A percentile compares a stretch with the other conserved stretches of the same genome.
Evolutionary conservation across 2,329 filamentous ascomycete species (phyloP).

Genomic region (Phaeophleospora eucalypticola): DNA sequence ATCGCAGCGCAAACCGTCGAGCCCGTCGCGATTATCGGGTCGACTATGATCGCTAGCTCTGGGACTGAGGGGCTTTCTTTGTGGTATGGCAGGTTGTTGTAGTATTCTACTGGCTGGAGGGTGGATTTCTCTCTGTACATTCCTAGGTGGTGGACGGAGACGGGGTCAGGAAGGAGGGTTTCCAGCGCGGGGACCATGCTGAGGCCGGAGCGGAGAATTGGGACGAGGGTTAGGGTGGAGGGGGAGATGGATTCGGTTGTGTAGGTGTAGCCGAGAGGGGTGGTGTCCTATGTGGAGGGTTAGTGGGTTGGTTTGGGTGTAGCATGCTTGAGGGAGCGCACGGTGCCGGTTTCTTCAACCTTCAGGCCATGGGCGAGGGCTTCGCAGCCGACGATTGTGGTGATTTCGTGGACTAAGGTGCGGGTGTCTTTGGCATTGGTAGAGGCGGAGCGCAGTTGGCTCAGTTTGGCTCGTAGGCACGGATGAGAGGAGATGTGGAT

Average conservation of each 20-base stretch:
- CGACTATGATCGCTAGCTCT: constrained; percentile 75
- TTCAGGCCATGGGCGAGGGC: constrained; percentile 65
- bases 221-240: constrained; percentile 71
- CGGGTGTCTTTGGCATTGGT: constrained; percentile 73
- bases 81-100: constrained; percentile 90
- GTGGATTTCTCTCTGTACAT: constrained; percentile 88
- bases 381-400: constrained; percentile 76
- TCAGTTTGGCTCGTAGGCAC: constrained; percentile 82
- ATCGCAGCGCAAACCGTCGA: constrained; percentile 87
- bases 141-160: constrained; percentile 80
- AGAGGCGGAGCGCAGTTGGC: constrained; percentile 72
- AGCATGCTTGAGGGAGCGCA: constrained; percentile 38
- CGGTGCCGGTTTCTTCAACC: constrained; percentile 57
- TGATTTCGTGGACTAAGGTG: constrained; percentile 77
- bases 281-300: constrained; percentile 57
- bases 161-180: constrained; percentile 68
- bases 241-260: constrained; percentile 61
- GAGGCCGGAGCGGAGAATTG: constrained; percentile 86
- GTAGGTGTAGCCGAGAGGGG: constrained; percentile 75
- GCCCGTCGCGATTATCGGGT: constrained; percentile 91
- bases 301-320: constrained; percentile 8
- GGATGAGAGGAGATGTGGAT: constrained; percentile 79
- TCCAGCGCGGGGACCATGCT: constrained; percentile 87
- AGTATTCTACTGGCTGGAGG: constrained; percentile 90
- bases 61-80: constrained; percentile 44